Evolutionary conservation across 495 filamentous ascomycete species (phyloP).

Genomic region (Penicillium paradoxum): DNA sequence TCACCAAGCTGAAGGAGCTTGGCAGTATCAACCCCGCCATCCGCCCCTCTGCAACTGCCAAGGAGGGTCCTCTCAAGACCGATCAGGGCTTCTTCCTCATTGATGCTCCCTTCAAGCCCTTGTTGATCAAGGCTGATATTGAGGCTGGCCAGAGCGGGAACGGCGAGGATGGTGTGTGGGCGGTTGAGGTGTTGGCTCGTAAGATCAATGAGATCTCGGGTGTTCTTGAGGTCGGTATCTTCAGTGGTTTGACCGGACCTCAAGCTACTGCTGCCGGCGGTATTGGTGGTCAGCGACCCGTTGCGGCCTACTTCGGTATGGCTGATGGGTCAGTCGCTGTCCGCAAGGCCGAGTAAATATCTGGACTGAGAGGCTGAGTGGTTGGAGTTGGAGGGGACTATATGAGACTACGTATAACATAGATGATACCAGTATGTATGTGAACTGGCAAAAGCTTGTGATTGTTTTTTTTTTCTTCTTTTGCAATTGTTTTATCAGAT

Average conservation of each 20-base stretch:
- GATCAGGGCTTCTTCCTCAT: slow-evolving; percentile 94
- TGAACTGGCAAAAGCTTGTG: not conserved
- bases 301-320: slow-evolving; percentile 94
- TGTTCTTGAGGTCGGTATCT: slow-evolving; percentile 88
- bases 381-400: not conserved
- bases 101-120: slow-evolving; percentile 76
- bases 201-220: slow-evolving; percentile 78
- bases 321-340: slow-evolving; percentile 64
- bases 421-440: slow-evolving; percentile 26
- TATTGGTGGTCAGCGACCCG: slow-evolving; percentile 78
- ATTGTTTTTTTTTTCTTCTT: too few species aligned
- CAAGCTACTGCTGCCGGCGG: slow-evolving; percentile 55
- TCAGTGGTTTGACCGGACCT: slow-evolving; percentile 70
- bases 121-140: slow-evolving; percentile 60
- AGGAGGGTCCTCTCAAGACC: slow-evolving; percentile 80
- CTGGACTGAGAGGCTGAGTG: not conserved
- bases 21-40: slow-evolving; percentile 65
- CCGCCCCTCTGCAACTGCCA: slow-evolving; percentile 60
- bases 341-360: slow-evolving; percentile 31
- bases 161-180: slow-evolving; percentile 60
- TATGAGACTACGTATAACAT: slow-evolving; percentile 13
- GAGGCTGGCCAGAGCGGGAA: slow-evolving; percentile 41
- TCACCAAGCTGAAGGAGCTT: slow-evolving; percentile 60
- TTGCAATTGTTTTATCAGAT: not conserved
- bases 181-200: slow-evolving; percentile 65